Conservation (phyloP, 202 grass and related monocot genomes). For the Panicum hallii region DNA sequence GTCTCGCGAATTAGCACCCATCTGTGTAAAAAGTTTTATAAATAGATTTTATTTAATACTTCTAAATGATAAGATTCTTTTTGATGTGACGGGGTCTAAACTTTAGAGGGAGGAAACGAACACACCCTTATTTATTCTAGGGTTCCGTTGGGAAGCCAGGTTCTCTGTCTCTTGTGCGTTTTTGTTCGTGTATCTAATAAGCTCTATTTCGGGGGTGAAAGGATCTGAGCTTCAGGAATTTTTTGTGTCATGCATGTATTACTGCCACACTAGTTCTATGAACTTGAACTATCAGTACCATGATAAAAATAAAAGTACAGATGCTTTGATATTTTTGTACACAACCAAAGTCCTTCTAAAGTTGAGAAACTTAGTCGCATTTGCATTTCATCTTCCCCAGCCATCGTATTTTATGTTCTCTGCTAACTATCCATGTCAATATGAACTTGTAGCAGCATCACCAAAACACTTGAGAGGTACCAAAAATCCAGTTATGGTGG, state of each 20-base stretch:
- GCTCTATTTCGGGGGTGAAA: not conserved
- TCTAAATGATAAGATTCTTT: too few relatives aligned
- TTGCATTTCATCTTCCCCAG: not conserved
- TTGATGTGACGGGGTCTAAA: too few relatives aligned
- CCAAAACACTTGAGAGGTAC: constrained; percentile 81
- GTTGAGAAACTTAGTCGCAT: not conserved
- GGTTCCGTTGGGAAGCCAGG: not conserved
- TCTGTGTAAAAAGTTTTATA: too few relatives aligned
- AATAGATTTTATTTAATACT: too few relatives aligned
- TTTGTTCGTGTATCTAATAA: not conserved
- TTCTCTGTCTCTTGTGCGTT: not conserved
- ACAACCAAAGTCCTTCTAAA: not conserved
- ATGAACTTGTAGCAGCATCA: constrained; percentile 76
- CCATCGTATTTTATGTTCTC: not conserved
- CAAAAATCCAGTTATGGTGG: constrained; percentile 74
- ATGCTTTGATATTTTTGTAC: not conserved
- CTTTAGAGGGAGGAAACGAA: too few relatives aligned
- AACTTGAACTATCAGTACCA: constrained; percentile 17
- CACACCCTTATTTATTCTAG: not conserved
- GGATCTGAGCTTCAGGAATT: too few relatives aligned
- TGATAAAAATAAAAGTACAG: not conserved
- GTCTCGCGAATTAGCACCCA: too few relatives aligned
- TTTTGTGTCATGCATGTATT: not conserved
- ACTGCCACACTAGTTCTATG: not conserved
- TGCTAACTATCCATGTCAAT: not conserved